Percentiles rank a stretch among this genome's conserved stretches.
Conservation (phyloP, 192 early-diverging fungal species). For the Haplosporangium gracile region DNA sequence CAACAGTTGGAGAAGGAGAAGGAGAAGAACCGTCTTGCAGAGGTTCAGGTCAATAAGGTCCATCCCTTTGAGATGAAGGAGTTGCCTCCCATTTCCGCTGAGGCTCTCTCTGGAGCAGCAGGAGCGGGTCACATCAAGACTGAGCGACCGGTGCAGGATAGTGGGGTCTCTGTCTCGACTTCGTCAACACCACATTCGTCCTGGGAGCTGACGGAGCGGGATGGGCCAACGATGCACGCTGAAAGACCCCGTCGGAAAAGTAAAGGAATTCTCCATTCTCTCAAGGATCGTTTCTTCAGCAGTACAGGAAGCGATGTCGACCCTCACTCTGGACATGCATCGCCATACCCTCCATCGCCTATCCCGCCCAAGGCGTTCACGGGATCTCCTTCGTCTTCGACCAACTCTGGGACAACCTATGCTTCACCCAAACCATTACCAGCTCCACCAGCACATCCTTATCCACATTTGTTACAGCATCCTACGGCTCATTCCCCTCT, state of each 20-base stretch:
- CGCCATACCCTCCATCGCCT: slow-evolving; percentile 45
- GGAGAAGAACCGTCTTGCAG: slow-evolving; percentile 14
- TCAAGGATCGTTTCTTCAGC: slow-evolving; percentile 52
- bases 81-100: slow-evolving; percentile 33
- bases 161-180: slow-evolving; percentile 47
- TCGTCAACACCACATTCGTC: slow-evolving; percentile 50
- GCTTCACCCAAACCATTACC: slow-evolving; percentile 51
- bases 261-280: slow-evolving; percentile 43
- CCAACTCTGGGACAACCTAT: slow-evolving; percentile 41
- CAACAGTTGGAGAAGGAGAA: slow-evolving; percentile 27
- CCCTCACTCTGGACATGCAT: slow-evolving; percentile 10
- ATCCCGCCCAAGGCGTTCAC: slow-evolving; percentile 22
- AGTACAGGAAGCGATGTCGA: slow-evolving; percentile 28
- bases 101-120: background rate
- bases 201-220: slow-evolving; percentile 49
- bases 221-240: slow-evolving; percentile 7
- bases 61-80: slow-evolving; percentile 44
- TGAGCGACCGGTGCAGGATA: slow-evolving; percentile 40
- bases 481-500: slow-evolving; percentile 24
- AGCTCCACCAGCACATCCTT: slow-evolving; percentile 48
- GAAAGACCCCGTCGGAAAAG: slow-evolving; percentile 51
- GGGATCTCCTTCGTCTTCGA: slow-evolving; percentile 44
- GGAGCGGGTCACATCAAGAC: background rate
- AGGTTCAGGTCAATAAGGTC: background rate
- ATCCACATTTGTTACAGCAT: slow-evolving; percentile 31